Percentiles rank a stretch among this genome's conserved stretches.
Conservation (phyloP, 139 green algal species). For the Tetraselmis chui region DNA sequence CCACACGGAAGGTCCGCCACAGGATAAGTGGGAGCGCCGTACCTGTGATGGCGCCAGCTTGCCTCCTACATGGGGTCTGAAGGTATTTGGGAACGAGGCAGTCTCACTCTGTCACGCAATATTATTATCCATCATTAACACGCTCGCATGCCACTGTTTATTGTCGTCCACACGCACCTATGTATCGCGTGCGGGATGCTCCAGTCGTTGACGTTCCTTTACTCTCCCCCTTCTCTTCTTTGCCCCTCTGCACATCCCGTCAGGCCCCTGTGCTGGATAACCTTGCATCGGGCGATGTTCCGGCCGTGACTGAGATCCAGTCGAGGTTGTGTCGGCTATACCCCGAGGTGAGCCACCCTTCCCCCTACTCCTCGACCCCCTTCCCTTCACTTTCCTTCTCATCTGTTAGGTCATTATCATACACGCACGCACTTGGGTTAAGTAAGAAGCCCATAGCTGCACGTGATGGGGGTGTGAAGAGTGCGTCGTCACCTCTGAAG, state of each 20-base stretch:
- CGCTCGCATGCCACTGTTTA: too few species aligned
- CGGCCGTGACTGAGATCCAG: constrained; percentile 64
- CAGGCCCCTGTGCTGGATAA: constrained; percentile 21
- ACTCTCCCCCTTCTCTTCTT: too few species aligned
- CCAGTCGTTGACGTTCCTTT: too few species aligned
- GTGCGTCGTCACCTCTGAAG: background rate
- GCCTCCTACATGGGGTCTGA: constrained; percentile 55
- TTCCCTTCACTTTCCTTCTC: too few species aligned
- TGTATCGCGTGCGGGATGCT: too few species aligned
- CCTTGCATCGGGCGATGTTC: constrained; percentile 26
- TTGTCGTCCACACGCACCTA: too few species aligned
- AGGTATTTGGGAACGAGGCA: constrained; percentile 2
- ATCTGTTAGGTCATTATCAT: too few species aligned
- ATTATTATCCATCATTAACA: background rate
- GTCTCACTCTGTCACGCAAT: background rate
- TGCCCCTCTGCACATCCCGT: background rate
- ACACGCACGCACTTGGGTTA: too few species aligned
- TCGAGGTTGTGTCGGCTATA: constrained; percentile 57
- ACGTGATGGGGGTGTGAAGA: too few species aligned
- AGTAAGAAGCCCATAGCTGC: too few species aligned
- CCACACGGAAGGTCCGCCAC: constrained; percentile 18
- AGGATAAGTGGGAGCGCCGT: constrained; percentile 44
- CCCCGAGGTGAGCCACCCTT: constrained; percentile 32
- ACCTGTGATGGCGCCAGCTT: constrained; percentile 47
- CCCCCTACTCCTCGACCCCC: background rate